Base-by-base conservation (phyloP, 2,329 filamentous ascomycete species). In the Blastomyces parvus region DNA sequence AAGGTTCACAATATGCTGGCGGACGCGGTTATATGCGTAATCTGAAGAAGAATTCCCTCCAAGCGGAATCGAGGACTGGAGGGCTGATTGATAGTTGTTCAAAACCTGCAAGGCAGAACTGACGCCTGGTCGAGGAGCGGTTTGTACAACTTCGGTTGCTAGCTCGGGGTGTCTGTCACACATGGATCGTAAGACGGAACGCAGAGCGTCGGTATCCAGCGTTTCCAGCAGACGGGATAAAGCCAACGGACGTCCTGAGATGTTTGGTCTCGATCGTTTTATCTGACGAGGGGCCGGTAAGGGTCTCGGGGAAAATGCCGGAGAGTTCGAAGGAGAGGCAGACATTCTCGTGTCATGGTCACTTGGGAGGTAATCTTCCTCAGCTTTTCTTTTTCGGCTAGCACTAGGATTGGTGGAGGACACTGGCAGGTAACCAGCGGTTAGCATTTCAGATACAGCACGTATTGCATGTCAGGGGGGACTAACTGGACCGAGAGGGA, bases 21-120 rank as follows among this genome's bases (percentile, higher is more conserved):
- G 90, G 62, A 97, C 90, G 69, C 94, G 86, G 74, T 97, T 95
- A 75, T 97, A 99, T 60, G 91, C 88, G 77, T 97, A 97, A 74
- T 97, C 93, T 52, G 91, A 91, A 64, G 86, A 90, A 14, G 88
- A 84, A 69, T 91, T 88, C 72, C 91, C 90, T 70, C 95, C 88
- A 66, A 88, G 90, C 0, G 94, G 94, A 69, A 96, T 91, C 0
- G 93, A 87, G 27, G 85, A 84, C 71, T 87, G 88, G 65, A 99
- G 82, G 63, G 84, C 84, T 13, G 86, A 82, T 73, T 96, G 88
- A 75, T 99, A 99, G 66, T 88, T 88, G 67, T 83, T 82, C 63
- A 99, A 80, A 9, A 97, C 90, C 55, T 88, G 83, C 30, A 97
- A 81, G 0, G 90, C 91, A 11, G 90, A 89, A 50, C 85, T 80